Evolutionary conservation across 129 eudicot species (phyloP).

Genomic region (Oenanthe sinensis): DNA sequence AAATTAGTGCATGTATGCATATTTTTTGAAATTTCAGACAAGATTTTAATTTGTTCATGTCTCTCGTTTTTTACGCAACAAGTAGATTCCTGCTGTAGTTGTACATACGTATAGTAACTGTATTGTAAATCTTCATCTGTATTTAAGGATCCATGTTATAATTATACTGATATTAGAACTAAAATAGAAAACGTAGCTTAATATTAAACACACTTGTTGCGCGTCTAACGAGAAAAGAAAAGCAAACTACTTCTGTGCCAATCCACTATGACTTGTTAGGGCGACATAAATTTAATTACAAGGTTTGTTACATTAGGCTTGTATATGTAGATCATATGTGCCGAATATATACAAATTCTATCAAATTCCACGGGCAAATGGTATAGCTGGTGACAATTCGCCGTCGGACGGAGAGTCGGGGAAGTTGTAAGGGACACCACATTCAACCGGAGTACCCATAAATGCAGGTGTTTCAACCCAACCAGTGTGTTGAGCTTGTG

Average conservation of each 20-base stretch:
- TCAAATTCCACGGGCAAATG: slow-evolving; percentile 15
- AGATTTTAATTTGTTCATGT: background rate
- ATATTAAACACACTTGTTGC: too few relatives aligned
- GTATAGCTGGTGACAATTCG: slow-evolving; percentile 14
- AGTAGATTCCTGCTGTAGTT: background rate
- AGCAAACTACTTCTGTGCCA: too few relatives aligned
- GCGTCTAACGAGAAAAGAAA: too few relatives aligned
- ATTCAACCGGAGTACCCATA: slow-evolving; percentile 12
- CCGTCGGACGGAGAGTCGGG: slow-evolving; percentile 36
- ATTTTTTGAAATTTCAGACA: background rate
- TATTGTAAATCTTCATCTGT: background rate
- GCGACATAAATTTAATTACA: too few relatives aligned
- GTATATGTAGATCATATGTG: too few relatives aligned
- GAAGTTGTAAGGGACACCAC: slow-evolving; percentile 19
- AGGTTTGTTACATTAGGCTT: too few relatives aligned
- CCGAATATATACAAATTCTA: too few relatives aligned
- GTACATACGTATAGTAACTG: background rate
- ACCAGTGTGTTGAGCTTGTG: slow-evolving; percentile 2
- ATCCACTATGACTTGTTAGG: too few relatives aligned
- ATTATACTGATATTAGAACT: background rate
- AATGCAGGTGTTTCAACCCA: slow-evolving; percentile 22
- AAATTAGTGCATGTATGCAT: background rate
- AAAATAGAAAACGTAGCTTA: too few relatives aligned
- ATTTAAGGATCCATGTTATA: background rate
- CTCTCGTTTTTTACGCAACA: too few relatives aligned